Evolutionary conservation across 306 rosid genomes (phyloP).

Genomic region (Cucumis cinereus): DNA sequence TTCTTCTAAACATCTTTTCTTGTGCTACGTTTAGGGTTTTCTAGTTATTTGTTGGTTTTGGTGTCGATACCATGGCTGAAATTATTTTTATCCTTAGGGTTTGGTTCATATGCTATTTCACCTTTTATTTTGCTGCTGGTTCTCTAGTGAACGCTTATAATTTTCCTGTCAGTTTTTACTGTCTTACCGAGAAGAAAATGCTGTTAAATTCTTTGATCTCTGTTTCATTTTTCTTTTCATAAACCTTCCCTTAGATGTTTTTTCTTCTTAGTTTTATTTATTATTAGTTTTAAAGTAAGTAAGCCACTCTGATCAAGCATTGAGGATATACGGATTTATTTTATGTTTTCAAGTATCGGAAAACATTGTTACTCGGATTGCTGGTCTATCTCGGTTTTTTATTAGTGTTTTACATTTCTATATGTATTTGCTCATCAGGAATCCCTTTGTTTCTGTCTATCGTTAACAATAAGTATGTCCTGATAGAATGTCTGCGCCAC

Average conservation of each 20-base stretch:
- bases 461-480: neutral
- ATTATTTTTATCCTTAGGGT: neutral
- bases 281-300: too few relatives aligned
- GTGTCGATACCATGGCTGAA: neutral
- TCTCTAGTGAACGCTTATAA: neutral
- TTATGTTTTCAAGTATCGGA: neutral
- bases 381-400: neutral
- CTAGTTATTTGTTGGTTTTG: neutral
- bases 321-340: neutral
- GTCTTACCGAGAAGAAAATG: neutral
- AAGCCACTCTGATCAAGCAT: neutral
- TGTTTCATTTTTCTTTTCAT: neutral
- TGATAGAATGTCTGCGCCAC: neutral
- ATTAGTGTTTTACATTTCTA: neutral
- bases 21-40: conserved; percentile 1
- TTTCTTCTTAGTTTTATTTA: neutral
- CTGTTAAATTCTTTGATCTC: neutral
- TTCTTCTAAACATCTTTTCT: neutral
- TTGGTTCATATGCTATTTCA: neutral
- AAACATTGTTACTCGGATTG: neutral
- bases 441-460: neutral
- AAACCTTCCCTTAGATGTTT: neutral
- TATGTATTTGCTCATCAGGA: neutral
- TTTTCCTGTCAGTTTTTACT: neutral
- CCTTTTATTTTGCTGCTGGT: neutral